These are phyloP conservation scores for Podochytrium sp. DNA, from an alignment of 192 early-diverging fungal genomes.

Conservation along the genomic window DNA sequence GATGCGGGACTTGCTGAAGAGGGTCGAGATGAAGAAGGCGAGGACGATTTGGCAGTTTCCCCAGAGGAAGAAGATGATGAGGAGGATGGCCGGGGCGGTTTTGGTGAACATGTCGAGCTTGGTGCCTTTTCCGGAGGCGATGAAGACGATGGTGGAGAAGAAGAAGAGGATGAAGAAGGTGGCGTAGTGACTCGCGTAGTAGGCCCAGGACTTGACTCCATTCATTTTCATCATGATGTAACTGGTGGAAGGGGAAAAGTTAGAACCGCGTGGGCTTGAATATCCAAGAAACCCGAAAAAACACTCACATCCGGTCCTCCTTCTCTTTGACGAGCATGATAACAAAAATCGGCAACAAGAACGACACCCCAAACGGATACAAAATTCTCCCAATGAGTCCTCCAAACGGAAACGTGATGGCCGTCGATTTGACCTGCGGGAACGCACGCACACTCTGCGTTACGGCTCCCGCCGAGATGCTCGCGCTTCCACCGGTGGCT, in stretches of 20 bases:
- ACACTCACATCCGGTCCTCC: slow-evolving; percentile 57
- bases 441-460: slow-evolving; percentile 70
- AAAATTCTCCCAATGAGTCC: slow-evolving; percentile 66
- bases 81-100: slow-evolving; percentile 53
- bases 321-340: slow-evolving; percentile 75
- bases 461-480: slow-evolving; percentile 46
- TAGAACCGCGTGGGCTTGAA: background rate
- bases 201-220: slow-evolving; percentile 63
- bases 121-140: slow-evolving; percentile 60
- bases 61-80: slow-evolving; percentile 72
- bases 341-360: slow-evolving; percentile 72
- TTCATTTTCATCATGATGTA: slow-evolving; percentile 73
- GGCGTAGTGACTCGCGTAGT: slow-evolving; percentile 59
- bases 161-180: slow-evolving; percentile 69
- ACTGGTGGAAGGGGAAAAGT: background rate
- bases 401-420: slow-evolving; percentile 56
- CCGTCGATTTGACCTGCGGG: slow-evolving; percentile 52
- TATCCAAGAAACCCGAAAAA: background rate
- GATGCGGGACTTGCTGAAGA: slow-evolving; percentile 65
- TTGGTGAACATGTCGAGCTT: slow-evolving; percentile 67
- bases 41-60: slow-evolving; percentile 64
- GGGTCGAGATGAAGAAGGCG: slow-evolving; percentile 64
- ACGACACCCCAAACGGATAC: slow-evolving; percentile 77
- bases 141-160: slow-evolving; percentile 64
- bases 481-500: slow-evolving; percentile 4